Evolutionary conservation across 148 eudicot species (phyloP).

Genomic region (Heliamphora exappendiculata): DNA sequence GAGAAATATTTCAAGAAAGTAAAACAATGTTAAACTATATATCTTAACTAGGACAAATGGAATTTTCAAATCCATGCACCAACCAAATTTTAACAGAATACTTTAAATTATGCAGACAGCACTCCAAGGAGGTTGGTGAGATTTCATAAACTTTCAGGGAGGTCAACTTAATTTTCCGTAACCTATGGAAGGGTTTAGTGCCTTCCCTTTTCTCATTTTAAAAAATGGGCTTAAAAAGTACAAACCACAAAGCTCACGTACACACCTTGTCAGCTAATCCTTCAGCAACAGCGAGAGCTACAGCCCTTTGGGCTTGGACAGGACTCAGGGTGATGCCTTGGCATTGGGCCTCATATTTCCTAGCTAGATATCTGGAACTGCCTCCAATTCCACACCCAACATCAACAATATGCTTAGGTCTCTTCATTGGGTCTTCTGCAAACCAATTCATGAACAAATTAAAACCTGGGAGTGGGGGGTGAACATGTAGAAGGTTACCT

Average conservation of each 20-base stretch:
- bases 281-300: slow-evolving; percentile 69
- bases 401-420: slow-evolving; percentile 58
- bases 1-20: neutral
- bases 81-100: neutral
- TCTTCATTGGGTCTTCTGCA: slow-evolving; percentile 51
- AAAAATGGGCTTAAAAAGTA: neutral
- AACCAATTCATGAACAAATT: neutral
- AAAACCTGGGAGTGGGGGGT: neutral
- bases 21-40: neutral
- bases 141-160: neutral
- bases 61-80: neutral
- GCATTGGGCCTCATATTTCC: slow-evolving; percentile 53
- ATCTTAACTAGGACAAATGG: neutral
- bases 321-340: slow-evolving; percentile 83
- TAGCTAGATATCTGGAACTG: slow-evolving; percentile 73
- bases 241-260: neutral
- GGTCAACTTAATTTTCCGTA: neutral
- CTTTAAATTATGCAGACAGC: neutral
- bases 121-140: neutral
- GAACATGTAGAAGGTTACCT: neutral
- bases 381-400: slow-evolving; percentile 97
- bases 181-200: neutral
- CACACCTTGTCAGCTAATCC: slow-evolving; percentile 72
- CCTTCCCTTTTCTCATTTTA: neutral
- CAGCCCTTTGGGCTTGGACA: slow-evolving; percentile 78